These are phyloP conservation scores for Colletotrichum magnum DNA, from an alignment of 2,329 filamentous ascomycete genomes.

Conservation along the genomic window DNA sequence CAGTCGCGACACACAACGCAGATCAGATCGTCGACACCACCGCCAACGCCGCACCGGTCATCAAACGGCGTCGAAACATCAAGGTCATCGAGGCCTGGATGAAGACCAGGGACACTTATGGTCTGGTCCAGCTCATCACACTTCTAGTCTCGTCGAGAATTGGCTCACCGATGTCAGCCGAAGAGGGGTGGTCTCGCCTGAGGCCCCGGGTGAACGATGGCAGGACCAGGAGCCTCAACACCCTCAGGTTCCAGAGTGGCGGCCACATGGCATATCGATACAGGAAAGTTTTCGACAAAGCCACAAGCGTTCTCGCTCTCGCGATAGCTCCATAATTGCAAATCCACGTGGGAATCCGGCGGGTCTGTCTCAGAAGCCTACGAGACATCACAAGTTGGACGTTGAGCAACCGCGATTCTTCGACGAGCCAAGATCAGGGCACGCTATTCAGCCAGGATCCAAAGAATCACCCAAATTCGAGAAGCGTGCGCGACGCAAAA, in stretches of 20 bases:
- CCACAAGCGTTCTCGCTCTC: constrained; percentile 26
- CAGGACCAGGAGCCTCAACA: not conserved
- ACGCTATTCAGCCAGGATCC: not conserved
- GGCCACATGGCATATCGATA: constrained; percentile 13
- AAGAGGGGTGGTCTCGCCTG: not conserved
- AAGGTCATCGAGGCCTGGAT: too few relatives aligned
- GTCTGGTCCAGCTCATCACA: not conserved
- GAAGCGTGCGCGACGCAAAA: constrained; percentile 68
- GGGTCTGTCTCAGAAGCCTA: too few relatives aligned
- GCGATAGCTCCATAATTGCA: constrained; percentile 40
- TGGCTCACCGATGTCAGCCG: constrained; percentile 32
- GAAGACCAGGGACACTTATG: not conserved
- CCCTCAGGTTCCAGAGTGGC: not conserved
- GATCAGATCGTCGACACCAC: too few relatives aligned
- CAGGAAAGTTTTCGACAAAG: not conserved
- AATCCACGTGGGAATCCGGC: too few relatives aligned
- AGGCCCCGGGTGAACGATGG: not conserved
- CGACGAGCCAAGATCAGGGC: not conserved
- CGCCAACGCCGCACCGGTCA: too few relatives aligned
- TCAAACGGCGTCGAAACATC: too few relatives aligned
- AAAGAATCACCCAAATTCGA: constrained; percentile 53
- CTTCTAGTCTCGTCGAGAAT: constrained; percentile 16
- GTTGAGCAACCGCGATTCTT: not conserved
- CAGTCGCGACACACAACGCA: too few relatives aligned
- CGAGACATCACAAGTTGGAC: not conserved